Percentiles rank a stretch among this genome's conserved stretches.
phyloP scores from a whole-genome alignment of 2,329 filamentous ascomycete genomes.

The Rhexocercosporidium sp. region DNA sequence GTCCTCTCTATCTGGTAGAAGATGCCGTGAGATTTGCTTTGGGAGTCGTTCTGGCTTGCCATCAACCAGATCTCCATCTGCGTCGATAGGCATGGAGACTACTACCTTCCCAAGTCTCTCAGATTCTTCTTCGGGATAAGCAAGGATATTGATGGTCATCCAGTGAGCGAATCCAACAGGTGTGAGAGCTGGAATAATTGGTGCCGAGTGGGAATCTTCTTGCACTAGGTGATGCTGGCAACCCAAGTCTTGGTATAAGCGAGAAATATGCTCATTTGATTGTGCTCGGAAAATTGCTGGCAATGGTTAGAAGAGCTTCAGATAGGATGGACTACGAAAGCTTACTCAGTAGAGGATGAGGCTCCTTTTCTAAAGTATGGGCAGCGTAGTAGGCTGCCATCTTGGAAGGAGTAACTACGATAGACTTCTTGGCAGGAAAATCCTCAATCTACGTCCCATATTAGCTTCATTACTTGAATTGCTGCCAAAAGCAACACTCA shows the following conservation, averaged over 20 bases:
- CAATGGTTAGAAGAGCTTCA: constrained; percentile 19
- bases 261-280: constrained; percentile 55
- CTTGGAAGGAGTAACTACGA: constrained; percentile 79
- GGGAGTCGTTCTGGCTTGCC: constrained; percentile 76
- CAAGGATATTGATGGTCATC: constrained; percentile 74
- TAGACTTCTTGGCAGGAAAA: constrained; percentile 67
- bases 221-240: constrained; percentile 71
- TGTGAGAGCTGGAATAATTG: constrained; percentile 68
- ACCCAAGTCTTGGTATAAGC: constrained; percentile 59
- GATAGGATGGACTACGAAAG: neutral
- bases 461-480: constrained; percentile 18
- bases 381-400: constrained; percentile 75
- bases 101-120: constrained; percentile 72
- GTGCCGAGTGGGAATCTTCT: constrained; percentile 53
- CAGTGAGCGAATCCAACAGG: constrained; percentile 72
- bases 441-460: constrained; percentile 63
- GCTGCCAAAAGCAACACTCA: constrained; percentile 47
- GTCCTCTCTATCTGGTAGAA: constrained; percentile 63
- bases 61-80: constrained; percentile 59
- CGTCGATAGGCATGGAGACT: constrained; percentile 69
- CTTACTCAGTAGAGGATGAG: constrained; percentile 71
- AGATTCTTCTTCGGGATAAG: constrained; percentile 78
- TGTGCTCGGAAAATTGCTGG: constrained; percentile 36
- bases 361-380: constrained; percentile 67
- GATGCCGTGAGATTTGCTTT: constrained; percentile 74